These are phyloP conservation scores for Dipodascus albidus DNA, from an alignment of 805 yeast species.

Conservation along the genomic window DNA sequence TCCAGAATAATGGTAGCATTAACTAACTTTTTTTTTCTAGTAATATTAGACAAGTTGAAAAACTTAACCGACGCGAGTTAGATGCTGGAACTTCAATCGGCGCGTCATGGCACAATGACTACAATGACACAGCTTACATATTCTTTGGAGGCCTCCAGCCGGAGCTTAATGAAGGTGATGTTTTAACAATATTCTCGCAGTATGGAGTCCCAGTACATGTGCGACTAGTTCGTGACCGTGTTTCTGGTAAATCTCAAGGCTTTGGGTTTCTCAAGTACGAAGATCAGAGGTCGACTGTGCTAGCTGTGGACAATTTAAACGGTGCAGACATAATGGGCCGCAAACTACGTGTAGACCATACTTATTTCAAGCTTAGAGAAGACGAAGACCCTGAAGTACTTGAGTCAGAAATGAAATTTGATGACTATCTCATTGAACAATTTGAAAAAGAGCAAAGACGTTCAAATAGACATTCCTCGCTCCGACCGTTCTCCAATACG, in stretches of 20 bases:
- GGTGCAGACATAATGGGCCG: conserved; percentile 48
- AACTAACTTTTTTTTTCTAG: conserved; percentile 7
- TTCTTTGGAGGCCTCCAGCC: conserved; percentile 62
- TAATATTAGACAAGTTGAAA: conserved; percentile 33
- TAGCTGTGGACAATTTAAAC: conserved; percentile 84
- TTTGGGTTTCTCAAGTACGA: conserved; percentile 78
- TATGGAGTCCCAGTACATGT: conserved; percentile 78
- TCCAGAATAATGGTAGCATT: too few relatives aligned
- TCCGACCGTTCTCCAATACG: too few relatives aligned
- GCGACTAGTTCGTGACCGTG: conserved; percentile 53
- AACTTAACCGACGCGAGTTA: conserved; percentile 57
- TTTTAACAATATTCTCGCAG: conserved; percentile 72
- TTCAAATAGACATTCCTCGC: too few relatives aligned
- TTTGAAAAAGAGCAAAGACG: background rate
- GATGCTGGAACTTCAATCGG: conserved; percentile 41
- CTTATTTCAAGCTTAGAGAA: conserved; percentile 43
- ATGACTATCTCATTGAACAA: background rate
- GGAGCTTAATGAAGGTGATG: conserved; percentile 61
- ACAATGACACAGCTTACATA: conserved; percentile 61
- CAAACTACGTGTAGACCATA: conserved; percentile 57
- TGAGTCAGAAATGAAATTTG: background rate
- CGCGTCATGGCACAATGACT: conserved; percentile 89
- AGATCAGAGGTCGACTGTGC: conserved; percentile 63
- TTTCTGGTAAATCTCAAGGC: conserved; percentile 56
- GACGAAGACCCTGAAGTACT: conserved; percentile 18